Evolutionary conservation across 2,329 filamentous ascomycete genomes (phyloP), one percentile per base, ranked within the genome.

Genomic region (Pseudocercospora pini-densiflorae): DNA sequence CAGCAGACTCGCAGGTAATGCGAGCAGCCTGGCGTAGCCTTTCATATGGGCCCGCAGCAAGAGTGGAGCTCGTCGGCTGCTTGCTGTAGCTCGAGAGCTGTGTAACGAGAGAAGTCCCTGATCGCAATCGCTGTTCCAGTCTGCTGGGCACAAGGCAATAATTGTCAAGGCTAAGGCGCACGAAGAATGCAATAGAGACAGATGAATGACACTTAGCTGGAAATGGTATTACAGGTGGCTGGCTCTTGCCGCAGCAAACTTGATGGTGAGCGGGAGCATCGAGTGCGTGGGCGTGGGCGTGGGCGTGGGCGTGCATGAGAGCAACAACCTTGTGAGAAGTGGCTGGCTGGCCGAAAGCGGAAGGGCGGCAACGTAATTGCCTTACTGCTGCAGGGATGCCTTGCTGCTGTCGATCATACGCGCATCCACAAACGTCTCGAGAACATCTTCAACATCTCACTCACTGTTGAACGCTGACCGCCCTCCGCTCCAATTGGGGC

Each of bases 1-100:
- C 31, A 76, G 57, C 3, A 77, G 65, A 40, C 68, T 66, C 31
- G 72, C 64, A n/a, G 75, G 75, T 21, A 78, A 68, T 6, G 69
- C 62, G 47, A 76, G 68, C 1, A 75, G 62, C 9, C 62, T 57
- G 21, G 64, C 36, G 33, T 73, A 19, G 55, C 70, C 64, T 61
- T 65, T 67, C 75, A 76, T 76, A 19, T 59, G 40, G 45, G 19
- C 23, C 23, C 27, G 53, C n/a, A 19, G 27, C 14, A 19, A n/a
- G 10, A 14, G 55, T 58, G 31, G 55, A 58, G 33, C 31, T 23
- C 3, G 33, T 58, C 31, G 54, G 29, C 54, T 40, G 54, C 54
- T 58, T 58, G 54, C 31, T 58, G 54, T 58, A 40, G 54, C 54
- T 58, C 29, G 19, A 24, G 27, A 58, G 54, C 54, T 58, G 29